These are phyloP conservation scores for Coemansia sp. DNA, from an alignment of 192 early-diverging fungal genomes.

Conservation along the genomic window DNA sequence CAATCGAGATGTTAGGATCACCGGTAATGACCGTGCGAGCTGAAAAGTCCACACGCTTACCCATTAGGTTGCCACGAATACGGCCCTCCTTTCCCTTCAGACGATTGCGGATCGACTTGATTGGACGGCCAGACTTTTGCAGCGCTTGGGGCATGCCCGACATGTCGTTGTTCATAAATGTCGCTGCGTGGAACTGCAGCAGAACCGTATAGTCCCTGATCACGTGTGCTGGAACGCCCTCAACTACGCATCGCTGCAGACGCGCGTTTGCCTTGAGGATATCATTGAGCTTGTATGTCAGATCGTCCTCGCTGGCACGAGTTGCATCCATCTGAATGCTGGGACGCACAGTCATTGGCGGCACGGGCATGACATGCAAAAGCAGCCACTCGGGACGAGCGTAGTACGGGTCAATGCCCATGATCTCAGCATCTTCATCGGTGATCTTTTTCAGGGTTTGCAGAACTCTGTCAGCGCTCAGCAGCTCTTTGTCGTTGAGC, in stretches of 20 bases:
- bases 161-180: conserved; percentile 97
- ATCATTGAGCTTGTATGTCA: conserved; percentile 91
- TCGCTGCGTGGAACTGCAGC: conserved; percentile 93
- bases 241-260: conserved; percentile 74
- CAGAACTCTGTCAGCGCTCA: conserved; percentile 75
- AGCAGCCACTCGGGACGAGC: conserved; percentile 99
- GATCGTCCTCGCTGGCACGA: conserved; percentile 89
- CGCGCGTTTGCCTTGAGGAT: conserved; percentile 92
- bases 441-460: conserved; percentile 84
- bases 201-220: conserved; percentile 85
- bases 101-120: conserved; percentile 93
- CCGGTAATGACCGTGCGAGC: conserved; percentile 99
- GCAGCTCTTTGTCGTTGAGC: conserved; percentile 60
- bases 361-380: conserved; percentile 89
- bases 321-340: conserved; percentile 92
- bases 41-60: conserved; percentile 99
- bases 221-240: conserved; percentile 86
- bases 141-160: conserved; percentile 85
- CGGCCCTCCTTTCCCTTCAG: conserved; percentile 99
- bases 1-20: conserved; percentile 95
- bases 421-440: conserved; percentile 77
- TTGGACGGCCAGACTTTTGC: conserved; percentile 92
- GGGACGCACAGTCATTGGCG: conserved; percentile 95
- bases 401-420: conserved; percentile 88
- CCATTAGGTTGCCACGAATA: conserved; percentile 98